Base-by-base conservation (phyloP, 768 basidiomycete genomes). In the Hortiboletus campestris region DNA sequence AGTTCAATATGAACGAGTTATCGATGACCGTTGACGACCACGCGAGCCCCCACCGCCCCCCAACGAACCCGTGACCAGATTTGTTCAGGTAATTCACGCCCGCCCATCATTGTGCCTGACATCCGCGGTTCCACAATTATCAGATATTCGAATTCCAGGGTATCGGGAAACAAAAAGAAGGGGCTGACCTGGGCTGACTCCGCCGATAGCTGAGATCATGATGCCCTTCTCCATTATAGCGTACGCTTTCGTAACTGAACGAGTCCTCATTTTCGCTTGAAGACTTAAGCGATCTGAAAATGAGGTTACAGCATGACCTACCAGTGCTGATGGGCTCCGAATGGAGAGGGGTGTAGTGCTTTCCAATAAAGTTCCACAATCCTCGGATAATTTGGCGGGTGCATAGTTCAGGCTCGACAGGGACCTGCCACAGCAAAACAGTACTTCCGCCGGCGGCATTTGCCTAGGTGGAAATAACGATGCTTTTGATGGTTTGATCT, bases 51-150 rank as follows among this genome's bases (percentile, higher is more conserved):
- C 35, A 41, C 53, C 59, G 51, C 59, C 31, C 16, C 36, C 46
- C 44, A 41, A 38, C 25, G 51, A 49, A 59, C 16, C 36, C 6
- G 28, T 35, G 14, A 20, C 16, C 17, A 9, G 34, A 44, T 36
- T 6, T 9, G 4, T 35, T 41, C 36, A 61, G 42, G 36, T 44
- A 35, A 47, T 39, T 25, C 19, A 39, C 39, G 38, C 34, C 14
- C 46, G 11, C 6, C 22, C 46, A 64, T 56, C 62, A 64, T 1
- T 46, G 61, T 62, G 62, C 62, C 62, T 64, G 51, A 49, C 61
- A 38, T 47, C 41, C 53, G 28, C 2, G 36, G n/a, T 49, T 46
- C 35, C 60, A 50, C 41, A 46, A 38, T 49, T 46, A 42, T 50
- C 28, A 63, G 49, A 63, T 48, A 19, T 11, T 39, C 35, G 32